These are phyloP conservation scores for Flaveria floridana DNA, from an alignment of 140 eudicot species.

Conservation along the genomic window DNA sequence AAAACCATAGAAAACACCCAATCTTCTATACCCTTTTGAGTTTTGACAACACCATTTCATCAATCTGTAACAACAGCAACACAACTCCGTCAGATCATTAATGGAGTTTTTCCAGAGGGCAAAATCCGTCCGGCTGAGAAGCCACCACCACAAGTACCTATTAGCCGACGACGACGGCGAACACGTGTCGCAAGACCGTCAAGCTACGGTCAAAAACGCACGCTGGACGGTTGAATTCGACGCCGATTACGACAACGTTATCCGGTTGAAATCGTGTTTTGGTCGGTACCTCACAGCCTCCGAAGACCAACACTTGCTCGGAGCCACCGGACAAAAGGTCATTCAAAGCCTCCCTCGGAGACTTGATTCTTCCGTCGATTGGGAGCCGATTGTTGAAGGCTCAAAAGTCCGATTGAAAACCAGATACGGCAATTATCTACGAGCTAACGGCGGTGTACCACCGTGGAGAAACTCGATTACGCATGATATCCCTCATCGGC, in stretches of 20 bases:
- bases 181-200: conserved; percentile 60
- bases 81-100: background rate
- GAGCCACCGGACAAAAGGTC: conserved; percentile 62
- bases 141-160: conserved; percentile 67
- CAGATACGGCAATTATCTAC: conserved; percentile 43
- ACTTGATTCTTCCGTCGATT: conserved; percentile 43
- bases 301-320: conserved; percentile 54
- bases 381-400: conserved; percentile 64
- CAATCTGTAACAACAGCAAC: conserved; percentile 4
- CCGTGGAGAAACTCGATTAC: conserved; percentile 68
- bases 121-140: conserved; percentile 53
- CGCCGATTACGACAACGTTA: conserved; percentile 41
- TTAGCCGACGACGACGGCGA: conserved; percentile 57
- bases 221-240: conserved; percentile 66
- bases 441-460: conserved; percentile 58
- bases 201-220: conserved; percentile 35
- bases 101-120: conserved; percentile 71
- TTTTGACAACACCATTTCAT: conserved; percentile 3
- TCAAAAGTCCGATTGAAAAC: conserved; percentile 43
- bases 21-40: background rate
- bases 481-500: conserved; percentile 55
- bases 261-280: conserved; percentile 51
- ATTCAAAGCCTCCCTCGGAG: conserved; percentile 38
- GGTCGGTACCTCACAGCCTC: conserved; percentile 60
- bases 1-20: conserved; percentile 1